Base-by-base conservation (phyloP, 1,284 basidiomycete genomes). In the Fistulinella cinereoalba region DNA sequence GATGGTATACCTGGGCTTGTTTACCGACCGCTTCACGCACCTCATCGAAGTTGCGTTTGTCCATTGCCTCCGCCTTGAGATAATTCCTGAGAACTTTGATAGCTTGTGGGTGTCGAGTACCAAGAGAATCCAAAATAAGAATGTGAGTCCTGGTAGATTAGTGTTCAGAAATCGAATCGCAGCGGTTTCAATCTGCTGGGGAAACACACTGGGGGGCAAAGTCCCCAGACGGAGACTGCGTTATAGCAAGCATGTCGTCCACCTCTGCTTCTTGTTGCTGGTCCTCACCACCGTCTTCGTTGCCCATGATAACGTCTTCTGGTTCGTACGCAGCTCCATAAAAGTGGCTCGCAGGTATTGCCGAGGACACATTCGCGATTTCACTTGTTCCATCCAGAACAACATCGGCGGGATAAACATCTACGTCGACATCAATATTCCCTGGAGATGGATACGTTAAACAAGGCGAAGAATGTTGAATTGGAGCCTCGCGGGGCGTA, bases 71-170 rank as follows among this genome's bases (percentile, higher is more conserved):
- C 53, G 75, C 70, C 32, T 71, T 68, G 8, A 98, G 78, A 65
- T 96, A 99, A 21, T 70, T 60, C 22, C 69, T 68, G 13, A 99
- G 76, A 15, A 73, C 75, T 34, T 71, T 85, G 36, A 73, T 64
- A 1, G 84, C 90, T 18, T 79, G 74, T 0, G 70, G 68, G 66
- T 97, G 96, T 13, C 70, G 67, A 11, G 71, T 70, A 1, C 86
- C 85, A 23, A 99, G 76, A 1, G 94, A 97, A 64, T 99, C 96
- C 43, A 98, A 79, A 0, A 83, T 90, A 60, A 93, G 82, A 34
- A 97, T 85, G 56, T 79, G 82, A 3, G 89, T 83, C 40, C 89
- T 92, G 53, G 32, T 32, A 9, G 18, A 39, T 39, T 27, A 37
- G 38, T n/a, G n/a, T n/a, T 48, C 18, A 33, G 19, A 40, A 12